Evolutionary conservation across 2,329 filamentous ascomycete species (phyloP), one percentile per base, ranked within the genome.

Genomic region (Cordyceps farinosa): DNA sequence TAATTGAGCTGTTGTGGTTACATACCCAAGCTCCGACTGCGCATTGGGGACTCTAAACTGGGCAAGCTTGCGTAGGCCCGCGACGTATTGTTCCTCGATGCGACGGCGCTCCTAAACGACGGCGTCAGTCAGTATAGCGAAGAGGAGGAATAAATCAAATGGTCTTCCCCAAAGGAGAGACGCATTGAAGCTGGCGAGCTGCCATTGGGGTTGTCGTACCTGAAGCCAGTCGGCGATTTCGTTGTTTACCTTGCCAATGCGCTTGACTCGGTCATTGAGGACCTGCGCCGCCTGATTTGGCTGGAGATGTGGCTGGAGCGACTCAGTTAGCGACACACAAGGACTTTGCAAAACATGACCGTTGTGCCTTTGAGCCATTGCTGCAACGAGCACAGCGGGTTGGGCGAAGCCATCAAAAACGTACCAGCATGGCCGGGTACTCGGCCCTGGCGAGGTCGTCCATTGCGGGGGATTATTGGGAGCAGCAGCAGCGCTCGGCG

Each of bases 221-320:
- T 94, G 90, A 66, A 99, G 84, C 92, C 94, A 99, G 79, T 98
- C 94, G 75, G 94, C 94, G 72, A 99, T 91, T 74, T 97, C 92
- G 69, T 82, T 78, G 77, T 99, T 97, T 78, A 96, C 80, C 76
- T 89, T 92, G 71, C 85, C 86, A 74, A 98, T 94, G 77, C 92
- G 86, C 77, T 90, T 90, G 70, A 98, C 86, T 72, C 95, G 91
- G 70, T 97, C 93, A 76, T 89, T 90, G 70, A 98, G 85, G 65
- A 92, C 85, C 61, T 86, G 84, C 45, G 92, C 90, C 65, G 95
- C 93, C 79, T 95, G 91, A 69, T 79, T 79, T 32, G 95, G 94
- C 76, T 91, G 87, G 71, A 99, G 84, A 71, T 86, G 85, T 69
- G 89, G 88, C 94, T 98, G 65, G 45, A 57, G 36, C 27, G 32